phyloP scores from a whole-genome alignment of 805 yeast species.

The Myxozyma kluyveri region DNA sequence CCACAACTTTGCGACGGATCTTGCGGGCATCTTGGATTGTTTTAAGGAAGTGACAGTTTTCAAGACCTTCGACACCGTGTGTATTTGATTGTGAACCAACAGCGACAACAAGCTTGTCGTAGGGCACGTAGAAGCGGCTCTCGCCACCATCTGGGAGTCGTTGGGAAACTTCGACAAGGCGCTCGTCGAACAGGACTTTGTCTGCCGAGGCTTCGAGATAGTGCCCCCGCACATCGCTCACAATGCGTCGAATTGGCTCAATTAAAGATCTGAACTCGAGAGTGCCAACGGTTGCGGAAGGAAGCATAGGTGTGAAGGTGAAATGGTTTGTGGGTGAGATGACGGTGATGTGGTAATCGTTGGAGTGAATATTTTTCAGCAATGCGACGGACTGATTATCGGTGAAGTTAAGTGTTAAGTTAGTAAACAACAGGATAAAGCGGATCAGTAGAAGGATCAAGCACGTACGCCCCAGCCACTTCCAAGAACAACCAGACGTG shows the following conservation, averaged over 20 bases:
- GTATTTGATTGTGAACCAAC: conserved; percentile 69
- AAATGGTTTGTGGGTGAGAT: conserved; percentile 92
- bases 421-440: background rate
- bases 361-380: conserved; percentile 77
- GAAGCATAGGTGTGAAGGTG: conserved; percentile 89
- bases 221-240: conserved; percentile 54
- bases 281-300: conserved; percentile 93
- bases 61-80: conserved; percentile 68
- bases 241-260: conserved; percentile 61
- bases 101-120: conserved; percentile 65
- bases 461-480: conserved; percentile 76
- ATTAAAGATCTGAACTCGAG: conserved; percentile 48
- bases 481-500: conserved; percentile 54
- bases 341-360: conserved; percentile 81
- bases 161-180: conserved; percentile 55
- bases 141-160: conserved; percentile 45
- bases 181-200: conserved; percentile 54
- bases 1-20: conserved; percentile 54
- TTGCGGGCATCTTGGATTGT: conserved; percentile 64
- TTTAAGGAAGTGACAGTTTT: conserved; percentile 59
- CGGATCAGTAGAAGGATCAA: background rate
- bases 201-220: conserved; percentile 63
- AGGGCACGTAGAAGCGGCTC: conserved; percentile 59
- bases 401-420: background rate
- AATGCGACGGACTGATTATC: conserved; percentile 57